Conservation (phyloP, 805 yeast species). For the Clavispora asparagi region DNA sequence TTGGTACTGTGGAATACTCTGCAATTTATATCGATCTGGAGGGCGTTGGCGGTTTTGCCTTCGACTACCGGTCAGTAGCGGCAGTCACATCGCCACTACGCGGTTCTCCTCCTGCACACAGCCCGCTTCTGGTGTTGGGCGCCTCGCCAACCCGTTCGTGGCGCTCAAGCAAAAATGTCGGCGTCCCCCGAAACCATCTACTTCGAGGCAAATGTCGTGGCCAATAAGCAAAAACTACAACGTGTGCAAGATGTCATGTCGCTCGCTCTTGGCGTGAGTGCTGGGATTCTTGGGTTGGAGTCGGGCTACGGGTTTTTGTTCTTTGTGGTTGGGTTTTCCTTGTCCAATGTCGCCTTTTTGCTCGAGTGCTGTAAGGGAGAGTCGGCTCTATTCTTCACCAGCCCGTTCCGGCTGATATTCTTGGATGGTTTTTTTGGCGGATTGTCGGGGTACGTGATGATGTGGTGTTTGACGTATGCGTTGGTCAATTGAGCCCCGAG, state of each 20-base stretch:
- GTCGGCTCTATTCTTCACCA: conserved; percentile 19
- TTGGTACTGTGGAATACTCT: background rate
- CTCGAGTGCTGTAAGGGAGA: conserved; percentile 27
- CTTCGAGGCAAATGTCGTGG: conserved; percentile 4
- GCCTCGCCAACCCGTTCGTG: too few relatives aligned
- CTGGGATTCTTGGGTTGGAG: conserved; percentile 37
- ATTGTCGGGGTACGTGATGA: conserved; percentile 39
- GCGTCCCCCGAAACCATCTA: background rate
- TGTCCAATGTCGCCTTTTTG: conserved; percentile 26
- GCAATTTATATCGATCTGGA: background rate
- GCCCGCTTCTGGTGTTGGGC: too few relatives aligned
- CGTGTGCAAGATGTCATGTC: conserved; percentile 35
- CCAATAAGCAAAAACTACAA: conserved; percentile 15
- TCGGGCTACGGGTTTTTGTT: conserved; percentile 31
- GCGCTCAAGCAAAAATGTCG: background rate
- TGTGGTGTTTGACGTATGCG: conserved; percentile 45
- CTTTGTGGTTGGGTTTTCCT: conserved; percentile 29
- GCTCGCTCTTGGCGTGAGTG: conserved; percentile 34
- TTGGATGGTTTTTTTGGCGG: conserved; percentile 27
- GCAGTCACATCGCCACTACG: background rate
- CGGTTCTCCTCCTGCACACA: background rate
- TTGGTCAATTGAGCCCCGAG: conserved; percentile 28
- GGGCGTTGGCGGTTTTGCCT: background rate
- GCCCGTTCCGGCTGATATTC: conserved; percentile 30
- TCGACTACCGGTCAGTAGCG: background rate